Evolutionary conservation across 1,284 basidiomycete genomes (phyloP).

Genomic region (Pterula multifida): DNA sequence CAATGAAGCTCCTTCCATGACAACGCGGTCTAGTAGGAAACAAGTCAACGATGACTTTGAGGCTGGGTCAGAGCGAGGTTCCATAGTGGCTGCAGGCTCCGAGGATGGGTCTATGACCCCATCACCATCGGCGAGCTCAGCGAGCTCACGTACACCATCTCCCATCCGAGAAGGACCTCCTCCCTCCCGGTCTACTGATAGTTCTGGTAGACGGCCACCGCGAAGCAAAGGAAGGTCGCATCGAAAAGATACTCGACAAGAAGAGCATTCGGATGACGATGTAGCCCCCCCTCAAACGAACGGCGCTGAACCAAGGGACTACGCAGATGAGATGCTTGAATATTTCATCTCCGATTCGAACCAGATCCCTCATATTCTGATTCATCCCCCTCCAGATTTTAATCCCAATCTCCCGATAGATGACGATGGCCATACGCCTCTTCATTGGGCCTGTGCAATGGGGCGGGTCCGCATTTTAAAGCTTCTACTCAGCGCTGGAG

Average conservation of each 20-base stretch:
- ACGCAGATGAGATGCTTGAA: constrained; percentile 94
- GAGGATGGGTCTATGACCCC: constrained; percentile 80
- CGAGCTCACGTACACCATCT: constrained; percentile 82
- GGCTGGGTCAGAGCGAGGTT: constrained; percentile 45
- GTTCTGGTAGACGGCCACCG: constrained; percentile 27
- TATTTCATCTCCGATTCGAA: constrained; percentile 99
- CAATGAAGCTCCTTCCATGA: constrained; percentile 25
- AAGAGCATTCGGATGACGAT: constrained; percentile 32
- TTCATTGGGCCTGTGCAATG: constrained; percentile 99
- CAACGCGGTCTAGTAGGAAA: constrained; percentile 45
- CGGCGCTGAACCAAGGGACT: constrained; percentile 40
- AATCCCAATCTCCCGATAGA: constrained; percentile 96
- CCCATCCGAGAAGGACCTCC: constrained; percentile 56
- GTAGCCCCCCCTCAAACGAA: constrained; percentile 19
- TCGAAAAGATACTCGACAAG: constrained; percentile 23
- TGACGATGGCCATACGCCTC: constrained; percentile 94
- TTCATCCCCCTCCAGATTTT: constrained; percentile 85
- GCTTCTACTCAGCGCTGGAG: constrained; percentile 85
- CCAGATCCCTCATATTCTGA: constrained; percentile 82
- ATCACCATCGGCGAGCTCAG: constrained; percentile 75
- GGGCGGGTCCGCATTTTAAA: constrained; percentile 96
- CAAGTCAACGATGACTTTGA: constrained; percentile 26
- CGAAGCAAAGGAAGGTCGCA: constrained; percentile 21
- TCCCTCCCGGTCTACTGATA: constrained; percentile 27
- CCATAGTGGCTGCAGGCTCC: constrained; percentile 50